Conservation (phyloP, 176 grass and related monocot genomes). For the Cenchrus fungigraminus region DNA sequence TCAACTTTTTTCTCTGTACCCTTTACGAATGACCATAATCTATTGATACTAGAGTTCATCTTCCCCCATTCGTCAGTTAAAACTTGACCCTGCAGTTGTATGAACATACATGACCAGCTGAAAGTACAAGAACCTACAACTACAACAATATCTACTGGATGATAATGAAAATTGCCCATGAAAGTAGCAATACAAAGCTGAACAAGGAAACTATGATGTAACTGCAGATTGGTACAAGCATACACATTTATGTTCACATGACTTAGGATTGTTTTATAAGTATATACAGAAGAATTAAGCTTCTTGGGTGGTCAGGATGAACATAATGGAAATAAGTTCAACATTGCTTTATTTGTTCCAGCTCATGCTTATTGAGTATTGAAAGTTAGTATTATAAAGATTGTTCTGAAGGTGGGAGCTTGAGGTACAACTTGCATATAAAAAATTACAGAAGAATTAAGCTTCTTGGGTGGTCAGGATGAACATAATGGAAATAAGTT, state of each 20-base stretch:
- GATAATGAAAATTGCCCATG: not conserved
- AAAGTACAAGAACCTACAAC: conserved; percentile 31
- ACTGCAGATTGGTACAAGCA: not conserved
- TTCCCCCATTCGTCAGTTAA: conserved; percentile 32
- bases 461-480: not conserved
- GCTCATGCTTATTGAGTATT: not conserved
- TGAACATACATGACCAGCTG: conserved; percentile 18
- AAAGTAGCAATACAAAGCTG: not conserved
- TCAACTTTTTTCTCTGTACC: conserved; percentile 48
- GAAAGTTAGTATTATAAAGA: not conserved
- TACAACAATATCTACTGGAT: conserved; percentile 3
- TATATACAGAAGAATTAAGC: not conserved
- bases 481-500: conserved; percentile 2
- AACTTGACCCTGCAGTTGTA: conserved; percentile 37
- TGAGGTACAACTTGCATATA: not conserved
- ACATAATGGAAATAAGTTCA: not conserved
- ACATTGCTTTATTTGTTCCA: not conserved
- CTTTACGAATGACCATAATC: conserved; percentile 41
- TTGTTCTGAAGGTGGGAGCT: not conserved
- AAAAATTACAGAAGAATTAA: not conserved
- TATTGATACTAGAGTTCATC: conserved; percentile 29
- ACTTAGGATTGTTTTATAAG: not conserved
- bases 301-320: not conserved
- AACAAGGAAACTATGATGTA: not conserved
- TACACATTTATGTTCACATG: not conserved